These are phyloP conservation scores for Curvularia verruculosa DNA, from an alignment of 2,329 filamentous ascomycete genomes.

Conservation along the genomic window DNA sequence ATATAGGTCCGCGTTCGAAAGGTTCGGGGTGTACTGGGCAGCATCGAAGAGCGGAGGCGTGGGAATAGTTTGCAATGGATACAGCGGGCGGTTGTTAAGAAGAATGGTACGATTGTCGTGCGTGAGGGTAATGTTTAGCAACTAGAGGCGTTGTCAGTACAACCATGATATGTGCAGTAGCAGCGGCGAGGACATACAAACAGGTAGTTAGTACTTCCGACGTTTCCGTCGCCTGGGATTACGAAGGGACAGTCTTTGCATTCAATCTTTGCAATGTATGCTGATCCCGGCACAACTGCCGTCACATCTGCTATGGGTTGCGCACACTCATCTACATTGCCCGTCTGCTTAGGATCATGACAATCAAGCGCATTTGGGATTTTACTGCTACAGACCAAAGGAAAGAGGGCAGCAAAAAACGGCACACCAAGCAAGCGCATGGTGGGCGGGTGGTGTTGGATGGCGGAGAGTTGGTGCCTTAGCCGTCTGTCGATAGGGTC, in stretches of 20 bases:
- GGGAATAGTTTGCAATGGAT: constrained; percentile 36
- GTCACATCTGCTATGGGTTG: constrained; percentile 34
- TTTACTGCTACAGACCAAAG: constrained; percentile 11
- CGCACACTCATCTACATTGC: constrained; percentile 24
- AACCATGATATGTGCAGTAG: neutral
- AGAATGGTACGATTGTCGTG: constrained; percentile 35
- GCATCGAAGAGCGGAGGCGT: constrained; percentile 30
- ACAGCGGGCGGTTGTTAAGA: constrained; percentile 35
- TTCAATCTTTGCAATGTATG: constrained; percentile 40
- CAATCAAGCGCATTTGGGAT: constrained; percentile 26
- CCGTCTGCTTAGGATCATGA: constrained; percentile 8
- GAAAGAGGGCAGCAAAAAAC: constrained; percentile 19
- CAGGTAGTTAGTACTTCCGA: constrained; percentile 28
- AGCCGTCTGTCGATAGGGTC: constrained; percentile 9
- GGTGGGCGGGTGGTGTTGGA: constrained; percentile 16
- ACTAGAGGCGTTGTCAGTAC: constrained; percentile 20
- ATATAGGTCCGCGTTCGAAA: constrained; percentile 36
- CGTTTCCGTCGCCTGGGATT: constrained; percentile 7
- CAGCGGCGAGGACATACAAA: constrained; percentile 27
- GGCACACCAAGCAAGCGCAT: constrained; percentile 13
- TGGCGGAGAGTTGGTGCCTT: constrained; percentile 13
- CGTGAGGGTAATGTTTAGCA: constrained; percentile 42
- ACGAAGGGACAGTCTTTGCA: constrained; percentile 38
- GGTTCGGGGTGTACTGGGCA: constrained; percentile 26
- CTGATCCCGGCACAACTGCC: constrained; percentile 29